These are phyloP conservation scores for Mortierella alpina DNA, from an alignment of 192 early-diverging fungal species.

Conservation along the genomic window DNA sequence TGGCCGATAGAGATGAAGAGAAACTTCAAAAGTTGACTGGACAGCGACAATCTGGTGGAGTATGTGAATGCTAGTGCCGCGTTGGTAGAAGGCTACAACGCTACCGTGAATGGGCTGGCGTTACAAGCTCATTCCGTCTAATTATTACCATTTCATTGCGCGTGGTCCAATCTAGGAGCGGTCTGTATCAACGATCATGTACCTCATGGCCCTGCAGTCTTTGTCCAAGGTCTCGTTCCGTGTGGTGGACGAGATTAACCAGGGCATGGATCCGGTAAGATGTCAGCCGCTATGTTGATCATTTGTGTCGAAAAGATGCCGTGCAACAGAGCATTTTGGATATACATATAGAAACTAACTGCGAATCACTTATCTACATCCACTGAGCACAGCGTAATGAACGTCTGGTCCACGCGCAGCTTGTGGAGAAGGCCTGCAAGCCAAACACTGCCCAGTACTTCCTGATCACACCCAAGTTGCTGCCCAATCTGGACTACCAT, in stretches of 20 bases:
- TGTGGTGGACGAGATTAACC: slow-evolving; percentile 99
- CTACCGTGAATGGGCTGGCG: not conserved
- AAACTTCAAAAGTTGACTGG: slow-evolving; percentile 85
- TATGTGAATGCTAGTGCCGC: slow-evolving; percentile 41
- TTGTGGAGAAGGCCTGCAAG: slow-evolving; percentile 86
- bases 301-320: not conserved
- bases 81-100: not conserved
- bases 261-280: slow-evolving; percentile 94
- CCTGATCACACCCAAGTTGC: slow-evolving; percentile 97
- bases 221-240: slow-evolving; percentile 93
- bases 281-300: not conserved
- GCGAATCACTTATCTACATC: not conserved
- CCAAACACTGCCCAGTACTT: slow-evolving; percentile 87
- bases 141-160: not conserved
- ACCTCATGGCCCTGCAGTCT: slow-evolving; percentile 92
- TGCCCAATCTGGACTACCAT: slow-evolving; percentile 94
- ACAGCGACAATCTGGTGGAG: slow-evolving; percentile 95
- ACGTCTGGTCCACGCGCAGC: slow-evolving; percentile 90
- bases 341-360: no score
- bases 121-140: not conserved
- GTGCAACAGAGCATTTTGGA: not conserved
- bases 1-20: slow-evolving; percentile 71
- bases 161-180: slow-evolving; percentile 70
- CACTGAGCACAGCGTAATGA: slow-evolving; percentile 92
- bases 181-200: slow-evolving; percentile 95